Conservation (phyloP, 192 early-diverging fungal species). For the Phycomyces nitens region DNA sequence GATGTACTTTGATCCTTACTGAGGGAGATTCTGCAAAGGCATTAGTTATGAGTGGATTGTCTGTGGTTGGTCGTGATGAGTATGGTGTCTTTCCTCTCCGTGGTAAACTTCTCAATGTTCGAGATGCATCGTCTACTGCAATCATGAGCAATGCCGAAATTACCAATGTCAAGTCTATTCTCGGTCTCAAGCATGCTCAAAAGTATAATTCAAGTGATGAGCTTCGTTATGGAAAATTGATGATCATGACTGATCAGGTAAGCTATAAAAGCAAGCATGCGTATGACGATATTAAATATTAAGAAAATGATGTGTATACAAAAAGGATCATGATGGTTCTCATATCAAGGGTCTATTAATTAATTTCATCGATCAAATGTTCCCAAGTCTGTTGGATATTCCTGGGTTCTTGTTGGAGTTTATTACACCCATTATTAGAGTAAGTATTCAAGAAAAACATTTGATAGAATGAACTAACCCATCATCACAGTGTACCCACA, state of each 20-base stretch:
- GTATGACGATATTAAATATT: neutral
- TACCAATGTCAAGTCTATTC: slow-evolving; percentile 83
- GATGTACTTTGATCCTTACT: slow-evolving; percentile 95
- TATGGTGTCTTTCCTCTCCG: slow-evolving; percentile 96
- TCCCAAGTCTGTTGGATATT: slow-evolving; percentile 84
- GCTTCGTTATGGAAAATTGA: slow-evolving; percentile 90
- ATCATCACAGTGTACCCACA: slow-evolving; percentile 39
- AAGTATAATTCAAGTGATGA: slow-evolving; percentile 68
- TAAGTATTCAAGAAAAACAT: slow-evolving; percentile 20
- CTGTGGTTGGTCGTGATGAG: slow-evolving; percentile 83
- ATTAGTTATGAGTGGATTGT: slow-evolving; percentile 80
- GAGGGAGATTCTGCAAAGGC: slow-evolving; percentile 97
- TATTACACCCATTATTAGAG: slow-evolving; percentile 95
- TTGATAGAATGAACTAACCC: neutral
- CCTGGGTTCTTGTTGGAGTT: slow-evolving; percentile 93
- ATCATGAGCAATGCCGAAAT: slow-evolving; percentile 87
- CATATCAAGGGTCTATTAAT: slow-evolving; percentile 97
- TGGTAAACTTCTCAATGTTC: slow-evolving; percentile 96
- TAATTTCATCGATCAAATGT: slow-evolving; percentile 94
- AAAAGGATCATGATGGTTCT: slow-evolving; percentile 84
- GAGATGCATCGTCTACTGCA: slow-evolving; percentile 69
- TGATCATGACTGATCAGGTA: slow-evolving; percentile 98
- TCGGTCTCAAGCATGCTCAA: slow-evolving; percentile 86
- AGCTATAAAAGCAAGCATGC: neutral
- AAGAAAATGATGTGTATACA: slow-evolving; percentile 1